These are phyloP conservation scores for Entomortierella lignicola DNA, from an alignment of 192 early-diverging fungal genomes.

Conservation along the genomic window DNA sequence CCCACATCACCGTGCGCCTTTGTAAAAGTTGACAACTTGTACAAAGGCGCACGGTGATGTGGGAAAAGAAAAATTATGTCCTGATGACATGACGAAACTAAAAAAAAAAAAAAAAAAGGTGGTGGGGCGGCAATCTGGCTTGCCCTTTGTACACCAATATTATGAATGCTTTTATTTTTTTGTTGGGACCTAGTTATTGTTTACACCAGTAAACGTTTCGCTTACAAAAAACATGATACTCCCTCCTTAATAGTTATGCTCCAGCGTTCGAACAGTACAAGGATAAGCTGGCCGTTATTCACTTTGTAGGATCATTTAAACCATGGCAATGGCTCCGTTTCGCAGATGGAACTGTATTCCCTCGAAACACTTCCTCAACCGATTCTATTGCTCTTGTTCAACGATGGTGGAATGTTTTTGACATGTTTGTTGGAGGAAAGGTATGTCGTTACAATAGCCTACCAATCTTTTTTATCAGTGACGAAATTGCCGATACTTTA, in stretches of 20 bases:
- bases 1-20: too few relatives aligned
- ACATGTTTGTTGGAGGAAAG: constrained; percentile 61
- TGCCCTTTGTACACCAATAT: background rate
- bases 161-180: background rate
- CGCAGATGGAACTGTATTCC: constrained; percentile 66
- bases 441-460: constrained; percentile 22
- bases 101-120: background rate
- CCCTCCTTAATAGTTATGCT: constrained; percentile 58
- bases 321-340: constrained; percentile 88
- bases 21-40: too few relatives aligned
- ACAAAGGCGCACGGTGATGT: background rate
- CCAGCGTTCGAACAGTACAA: constrained; percentile 87
- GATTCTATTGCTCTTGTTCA: constrained; percentile 67
- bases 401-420: constrained; percentile 81
- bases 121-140: background rate
- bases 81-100: background rate
- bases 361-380: constrained; percentile 58
- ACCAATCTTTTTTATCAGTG: constrained; percentile 18
- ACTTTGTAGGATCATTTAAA: constrained; percentile 91
- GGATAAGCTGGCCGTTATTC: constrained; percentile 79
- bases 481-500: constrained; percentile 23
- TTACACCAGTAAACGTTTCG: background rate
- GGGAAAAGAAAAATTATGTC: background rate
- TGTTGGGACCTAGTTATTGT: background rate
- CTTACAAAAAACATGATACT: background rate